These are phyloP conservation scores for Abrus pulchellus DNA, from an alignment of 306 rosid genomes.

Conservation along the genomic window DNA sequence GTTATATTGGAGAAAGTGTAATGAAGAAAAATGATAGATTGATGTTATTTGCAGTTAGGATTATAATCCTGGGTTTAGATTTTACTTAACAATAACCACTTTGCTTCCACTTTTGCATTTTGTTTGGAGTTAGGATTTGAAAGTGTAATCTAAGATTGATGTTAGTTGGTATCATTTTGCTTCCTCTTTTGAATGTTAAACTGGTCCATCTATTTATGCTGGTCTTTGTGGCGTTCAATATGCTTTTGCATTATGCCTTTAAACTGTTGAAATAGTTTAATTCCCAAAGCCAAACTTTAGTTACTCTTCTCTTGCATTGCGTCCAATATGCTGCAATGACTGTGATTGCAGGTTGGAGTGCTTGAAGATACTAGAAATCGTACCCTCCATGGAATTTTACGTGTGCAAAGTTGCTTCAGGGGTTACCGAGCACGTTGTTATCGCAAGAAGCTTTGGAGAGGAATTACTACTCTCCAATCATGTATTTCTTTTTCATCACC, in stretches of 20 bases:
- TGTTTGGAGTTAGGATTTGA: too few relatives aligned
- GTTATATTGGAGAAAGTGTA: conserved; percentile 11
- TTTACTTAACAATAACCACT: conserved; percentile 2
- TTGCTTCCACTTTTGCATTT: too few relatives aligned
- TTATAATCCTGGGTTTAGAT: conserved; percentile 20
- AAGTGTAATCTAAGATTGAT: too few relatives aligned
- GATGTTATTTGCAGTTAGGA: conserved; percentile 24
- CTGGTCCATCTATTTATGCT: conserved; percentile 13
- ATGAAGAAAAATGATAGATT: conserved; percentile 21
- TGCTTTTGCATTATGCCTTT: conserved; percentile 15
- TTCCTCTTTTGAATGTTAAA: conserved; percentile 17
- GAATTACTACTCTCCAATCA: conserved; percentile 85
- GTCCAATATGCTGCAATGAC: conserved; percentile 14
- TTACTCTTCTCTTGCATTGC: conserved; percentile 32
- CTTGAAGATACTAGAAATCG: conserved; percentile 98
- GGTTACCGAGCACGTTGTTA: conserved; percentile 85
- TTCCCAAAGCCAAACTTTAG: conserved; percentile 34
- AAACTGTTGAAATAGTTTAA: conserved; percentile 34
- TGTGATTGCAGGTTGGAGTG: conserved; percentile 80
- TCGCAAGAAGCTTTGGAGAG: conserved; percentile 72
- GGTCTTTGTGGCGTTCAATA: background rate
- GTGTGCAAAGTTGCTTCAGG: conserved; percentile 97
- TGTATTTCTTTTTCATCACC: conserved; percentile 59
- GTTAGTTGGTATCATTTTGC: background rate
- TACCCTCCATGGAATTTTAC: conserved; percentile 88